Conservation (phyloP, 768 basidiomycete species). For the Mycena leptocephala region DNA sequence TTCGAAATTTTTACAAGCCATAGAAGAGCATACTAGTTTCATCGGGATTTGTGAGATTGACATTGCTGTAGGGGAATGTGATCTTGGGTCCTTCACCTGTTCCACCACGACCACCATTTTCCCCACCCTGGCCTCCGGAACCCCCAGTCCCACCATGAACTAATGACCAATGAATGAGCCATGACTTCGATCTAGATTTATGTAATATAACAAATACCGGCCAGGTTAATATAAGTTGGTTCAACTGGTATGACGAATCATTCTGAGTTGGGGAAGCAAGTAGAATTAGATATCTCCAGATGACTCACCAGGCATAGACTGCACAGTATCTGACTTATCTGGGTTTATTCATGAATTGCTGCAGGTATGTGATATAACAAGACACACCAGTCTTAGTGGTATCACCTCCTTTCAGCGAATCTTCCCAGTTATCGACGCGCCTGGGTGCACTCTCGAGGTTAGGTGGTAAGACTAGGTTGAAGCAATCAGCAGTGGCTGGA, state of each 20-base stretch:
- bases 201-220: neutral
- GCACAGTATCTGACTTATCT: neutral
- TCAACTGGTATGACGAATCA: neutral
- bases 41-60: neutral
- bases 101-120: neutral
- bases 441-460: neutral
- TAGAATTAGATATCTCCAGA: neutral
- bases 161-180: neutral
- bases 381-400: neutral
- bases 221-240: neutral
- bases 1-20: neutral
- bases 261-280: neutral
- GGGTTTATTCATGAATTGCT: neutral
- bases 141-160: neutral
- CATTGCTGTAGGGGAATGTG: neutral
- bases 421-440: neutral
- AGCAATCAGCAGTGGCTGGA: neutral
- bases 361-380: conserved; percentile 13
- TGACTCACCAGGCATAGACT: conserved; percentile 1
- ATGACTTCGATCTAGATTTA: neutral
- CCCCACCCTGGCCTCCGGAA: neutral
- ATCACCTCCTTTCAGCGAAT: neutral
- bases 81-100: neutral
- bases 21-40: neutral
- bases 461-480: neutral